A percentile compares a stretch with the other conserved stretches of the same genome.
Evolutionary conservation across 306 rosid species (phyloP).

Genomic region (Quercus agrifolia): DNA sequence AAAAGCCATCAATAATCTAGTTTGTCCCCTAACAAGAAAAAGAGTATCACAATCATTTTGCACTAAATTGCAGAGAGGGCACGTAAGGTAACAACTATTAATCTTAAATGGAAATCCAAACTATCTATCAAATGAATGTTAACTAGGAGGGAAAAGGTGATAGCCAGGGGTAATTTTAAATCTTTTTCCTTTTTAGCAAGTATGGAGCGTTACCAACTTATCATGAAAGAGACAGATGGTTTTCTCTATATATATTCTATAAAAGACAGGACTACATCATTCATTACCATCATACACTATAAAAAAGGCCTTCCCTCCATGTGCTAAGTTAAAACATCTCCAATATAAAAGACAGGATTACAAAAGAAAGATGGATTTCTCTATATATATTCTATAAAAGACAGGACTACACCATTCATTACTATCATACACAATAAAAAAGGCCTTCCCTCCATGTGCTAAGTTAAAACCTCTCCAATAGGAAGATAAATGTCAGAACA

Average conservation of each 20-base stretch:
- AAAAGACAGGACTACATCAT: neutral
- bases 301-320: neutral
- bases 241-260: no score
- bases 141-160: neutral
- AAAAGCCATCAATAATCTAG: constrained; percentile 13
- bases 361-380: neutral
- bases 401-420: neutral
- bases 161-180: neutral
- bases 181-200: neutral
- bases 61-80: neutral
- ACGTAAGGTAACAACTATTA: neutral
- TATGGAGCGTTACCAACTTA: neutral
- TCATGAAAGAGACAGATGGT: neutral
- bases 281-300: neutral
- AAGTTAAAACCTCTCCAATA: neutral
- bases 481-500: neutral
- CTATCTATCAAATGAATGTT: neutral
- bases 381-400: no score
- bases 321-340: neutral
- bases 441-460: neutral
- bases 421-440: neutral
- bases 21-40: neutral
- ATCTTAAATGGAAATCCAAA: neutral
- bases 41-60: neutral
- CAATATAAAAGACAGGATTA: neutral